Evolutionary conservation across 371 early-diverging fungal genomes (phyloP), one percentile per base, ranked within the genome.

Genomic region (Chytridium lagenaria): DNA sequence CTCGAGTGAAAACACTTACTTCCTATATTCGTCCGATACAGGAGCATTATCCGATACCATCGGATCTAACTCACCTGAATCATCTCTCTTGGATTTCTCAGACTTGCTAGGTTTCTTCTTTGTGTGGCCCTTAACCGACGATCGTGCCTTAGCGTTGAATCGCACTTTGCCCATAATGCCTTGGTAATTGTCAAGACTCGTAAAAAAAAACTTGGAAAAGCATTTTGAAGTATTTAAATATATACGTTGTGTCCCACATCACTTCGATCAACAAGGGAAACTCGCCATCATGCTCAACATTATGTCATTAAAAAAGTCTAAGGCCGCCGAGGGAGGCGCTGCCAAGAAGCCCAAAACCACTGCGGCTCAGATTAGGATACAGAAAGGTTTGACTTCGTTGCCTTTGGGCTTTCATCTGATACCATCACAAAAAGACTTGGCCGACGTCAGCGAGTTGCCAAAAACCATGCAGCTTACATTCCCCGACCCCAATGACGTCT

Each of bases 281-380:
- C 5, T 49, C 28, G 38, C 71, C 68, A 70, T 19, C 30, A 94
- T 95, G 95, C 85, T 91, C 71, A 93, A 93, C 77, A 93, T 96
- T 74, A 95, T 95, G 94, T 87, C 89, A 23, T 84, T 94, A 84
- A 95, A 94, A 81, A 89, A 91, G 68, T 40, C 77, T 1, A 71
- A 70, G 69, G 73, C 80, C 69, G 81, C 74, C 30, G 75, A 80
- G 30, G 78, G 75, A 19, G 90, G 85, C 39, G 92, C 91, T 71
- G 90, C 92, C 75, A 91, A 87, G 78, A 93, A 94, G 81, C 89
- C 93, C 23, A 93, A 92, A 82, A 91, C 92, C 23, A 90, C 92
- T 59, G 94, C 97, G 1, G 95, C 94, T 12, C 92, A 92, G 75
- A 92, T 97, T 61, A 89, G 97, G 66, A 88, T 96, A 33, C 97